phyloP scores from a whole-genome alignment of 768 basidiomycete species.

The Fistulinella prunicolor region DNA sequence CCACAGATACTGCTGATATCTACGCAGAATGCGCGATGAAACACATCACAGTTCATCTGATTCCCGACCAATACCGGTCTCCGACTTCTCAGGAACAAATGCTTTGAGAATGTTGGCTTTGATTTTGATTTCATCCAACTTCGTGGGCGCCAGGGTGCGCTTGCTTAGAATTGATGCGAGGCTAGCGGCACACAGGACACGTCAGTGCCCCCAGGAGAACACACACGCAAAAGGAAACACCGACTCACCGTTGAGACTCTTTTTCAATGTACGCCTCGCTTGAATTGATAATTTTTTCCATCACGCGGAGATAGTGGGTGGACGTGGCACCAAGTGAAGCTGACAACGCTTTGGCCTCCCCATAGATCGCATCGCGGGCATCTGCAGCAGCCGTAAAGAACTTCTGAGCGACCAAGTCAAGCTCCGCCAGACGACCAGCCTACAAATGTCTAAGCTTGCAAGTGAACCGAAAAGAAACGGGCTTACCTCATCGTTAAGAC shows the following conservation, averaged over 20 bases:
- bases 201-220: conserved; percentile 3
- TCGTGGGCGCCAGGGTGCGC: conserved; percentile 67
- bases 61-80: conserved; percentile 31
- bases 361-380: conserved; percentile 57
- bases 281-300: conserved; percentile 79
- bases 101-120: conserved; percentile 83
- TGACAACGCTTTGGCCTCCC: conserved; percentile 57
- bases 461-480: not conserved
- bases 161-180: conserved; percentile 74
- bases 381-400: conserved; percentile 64
- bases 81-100: conserved; percentile 44
- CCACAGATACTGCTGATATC: conserved; percentile 12
- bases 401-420: conserved; percentile 74
- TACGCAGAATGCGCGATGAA: conserved; percentile 6
- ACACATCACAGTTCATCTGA: conserved; percentile 43
- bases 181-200: conserved; percentile 36
- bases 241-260: conserved; percentile 73
- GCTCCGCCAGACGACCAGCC: conserved; percentile 78
- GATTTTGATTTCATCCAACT: conserved; percentile 91
- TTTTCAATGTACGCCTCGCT: conserved; percentile 78
- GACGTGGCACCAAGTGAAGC: conserved; percentile 50
- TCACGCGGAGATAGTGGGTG: conserved; percentile 83
- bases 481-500: conserved; percentile 64
- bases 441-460: conserved; percentile 29
- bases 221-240: not conserved